Evolutionary conservation across 2,329 filamentous ascomycete species (phyloP), one percentile per base, ranked within the genome.

Genomic region (Madurella mycetomatis): DNA sequence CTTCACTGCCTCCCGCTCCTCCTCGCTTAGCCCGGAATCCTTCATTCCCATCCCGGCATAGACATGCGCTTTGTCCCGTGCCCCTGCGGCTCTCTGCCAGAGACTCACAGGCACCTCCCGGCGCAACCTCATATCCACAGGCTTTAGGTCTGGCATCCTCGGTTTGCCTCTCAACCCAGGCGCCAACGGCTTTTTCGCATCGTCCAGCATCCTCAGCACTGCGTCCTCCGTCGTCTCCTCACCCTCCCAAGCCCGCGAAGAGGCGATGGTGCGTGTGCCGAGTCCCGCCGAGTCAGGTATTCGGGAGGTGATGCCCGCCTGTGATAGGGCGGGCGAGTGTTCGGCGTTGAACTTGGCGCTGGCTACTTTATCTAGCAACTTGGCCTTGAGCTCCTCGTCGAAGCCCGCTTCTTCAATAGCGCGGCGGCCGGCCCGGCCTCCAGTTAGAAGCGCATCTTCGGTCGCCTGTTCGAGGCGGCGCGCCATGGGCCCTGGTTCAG

Each of bases 181-280:
- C 13, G 68, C 71, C 47, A 95, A 73, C 0, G 87, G 88, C 65
- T 91, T 90, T 56, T 82, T 83, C 25, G 89, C 81, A 66, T 95
- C 90, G 53, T 89, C 81, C 11, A 94, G 71, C 88, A 97, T 97
- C 32, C 94, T 84, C 47, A 95, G 73, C 18, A 90, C 85, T 0
- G 87, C 80, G 68, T 96, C 91, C 62, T 86, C 82, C 1, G 86
- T 73, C 5, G 75, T 76, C 71, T 97, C 94, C 12, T 80, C 76
- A 2, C 92, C 94, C 0, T 81, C 84, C 94, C 94, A 99, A 1
- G 87, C 79, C 54, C 79, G 73, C 7, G 85, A 82, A 0, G 79
- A 76, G 1, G 90, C 90, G 37, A 85, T 80, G 47, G 86, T 81
- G 56, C 83, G 79, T 1, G 86, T 87, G 12, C 85, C 86, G 61